Evolutionary conservation across 345 rosid genomes (phyloP).

Genomic region (Acer yangbiense): DNA sequence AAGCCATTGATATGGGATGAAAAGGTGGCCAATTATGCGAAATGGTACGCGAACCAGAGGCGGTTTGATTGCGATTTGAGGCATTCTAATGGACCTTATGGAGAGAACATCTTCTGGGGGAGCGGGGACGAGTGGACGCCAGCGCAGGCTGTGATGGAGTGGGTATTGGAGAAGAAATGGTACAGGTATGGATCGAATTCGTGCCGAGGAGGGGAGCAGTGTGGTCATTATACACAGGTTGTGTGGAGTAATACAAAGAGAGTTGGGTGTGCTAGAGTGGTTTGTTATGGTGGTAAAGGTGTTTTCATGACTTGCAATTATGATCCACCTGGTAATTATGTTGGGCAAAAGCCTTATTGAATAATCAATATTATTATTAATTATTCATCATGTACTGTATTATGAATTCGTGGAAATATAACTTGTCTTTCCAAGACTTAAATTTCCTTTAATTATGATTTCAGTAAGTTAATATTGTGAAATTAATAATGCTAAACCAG

Average conservation of each 20-base stretch:
- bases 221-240: constrained; percentile 94
- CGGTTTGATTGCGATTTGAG: constrained; percentile 59
- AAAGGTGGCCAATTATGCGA: constrained; percentile 51
- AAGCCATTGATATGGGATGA: constrained; percentile 62
- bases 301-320: constrained; percentile 91
- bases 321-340: constrained; percentile 92
- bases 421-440: no score
- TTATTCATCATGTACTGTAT: neutral
- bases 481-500: no score
- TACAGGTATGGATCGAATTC: constrained; percentile 60
- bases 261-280: constrained; percentile 73
- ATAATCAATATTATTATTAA: neutral
- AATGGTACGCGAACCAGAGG: constrained; percentile 65
- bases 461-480: no score
- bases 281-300: constrained; percentile 53
- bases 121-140: constrained; percentile 77
- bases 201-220: constrained; percentile 52
- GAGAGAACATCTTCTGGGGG: constrained; percentile 97
- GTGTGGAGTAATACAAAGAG: constrained; percentile 67
- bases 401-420: neutral
- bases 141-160: constrained; percentile 59
- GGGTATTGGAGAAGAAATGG: constrained; percentile 67
- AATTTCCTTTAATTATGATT: no score
- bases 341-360: constrained; percentile 88
- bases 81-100: constrained; percentile 84